Percentiles rank a stretch among this genome's conserved stretches.
These are phyloP conservation scores for Dothiorella sarmentorum DNA, from an alignment of 2,329 filamentous ascomycete species.

Conservation along the genomic window DNA sequence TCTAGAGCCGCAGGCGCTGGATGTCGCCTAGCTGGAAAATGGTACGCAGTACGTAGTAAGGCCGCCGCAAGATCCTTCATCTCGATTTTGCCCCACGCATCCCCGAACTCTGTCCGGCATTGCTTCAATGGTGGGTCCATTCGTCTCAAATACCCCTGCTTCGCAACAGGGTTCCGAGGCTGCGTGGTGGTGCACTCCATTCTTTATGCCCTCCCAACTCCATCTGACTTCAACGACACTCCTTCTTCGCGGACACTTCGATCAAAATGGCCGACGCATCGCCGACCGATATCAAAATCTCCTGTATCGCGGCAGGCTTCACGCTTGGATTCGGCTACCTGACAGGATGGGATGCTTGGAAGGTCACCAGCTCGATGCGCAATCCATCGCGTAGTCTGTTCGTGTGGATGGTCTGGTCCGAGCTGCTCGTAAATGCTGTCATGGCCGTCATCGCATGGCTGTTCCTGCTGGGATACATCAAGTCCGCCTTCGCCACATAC, in stretches of 20 bases:
- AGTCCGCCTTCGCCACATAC: conserved; percentile 22
- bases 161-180: background rate
- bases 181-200: background rate
- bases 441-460: conserved; percentile 43
- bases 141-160: background rate
- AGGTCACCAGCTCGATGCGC: background rate
- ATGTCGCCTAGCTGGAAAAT: background rate
- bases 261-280: background rate
- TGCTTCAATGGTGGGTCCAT: background rate
- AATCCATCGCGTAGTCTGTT: conserved; percentile 25
- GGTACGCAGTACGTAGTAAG: too few species aligned
- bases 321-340: conserved; percentile 7
- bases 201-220: background rate
- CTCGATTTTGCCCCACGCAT: background rate
- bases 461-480: conserved; percentile 39
- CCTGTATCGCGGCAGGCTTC: background rate
- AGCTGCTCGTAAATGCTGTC: conserved; percentile 40
- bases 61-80: background rate
- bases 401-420: conserved; percentile 46
- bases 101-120: background rate
- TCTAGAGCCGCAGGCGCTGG: background rate
- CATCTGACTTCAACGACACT: background rate
- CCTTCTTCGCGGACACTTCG: background rate
- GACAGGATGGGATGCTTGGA: conserved; percentile 7
- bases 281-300: background rate